Evolutionary conservation across 768 basidiomycete species (phyloP).

Genomic region (Suillus tomentosus): DNA sequence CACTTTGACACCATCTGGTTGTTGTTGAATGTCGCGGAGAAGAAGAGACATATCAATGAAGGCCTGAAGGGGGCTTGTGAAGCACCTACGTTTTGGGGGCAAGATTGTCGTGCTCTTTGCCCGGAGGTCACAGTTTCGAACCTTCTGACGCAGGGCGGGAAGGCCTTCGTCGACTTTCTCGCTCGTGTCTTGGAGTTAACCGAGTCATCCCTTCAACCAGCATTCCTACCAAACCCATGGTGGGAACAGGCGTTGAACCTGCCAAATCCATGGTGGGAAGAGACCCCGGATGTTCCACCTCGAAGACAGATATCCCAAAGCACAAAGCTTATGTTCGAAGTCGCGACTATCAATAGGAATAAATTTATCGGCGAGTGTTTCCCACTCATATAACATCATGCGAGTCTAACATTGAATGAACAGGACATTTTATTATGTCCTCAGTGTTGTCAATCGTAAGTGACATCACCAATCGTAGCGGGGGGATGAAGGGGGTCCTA

Average conservation of each 20-base stretch:
- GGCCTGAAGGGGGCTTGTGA: conserved; percentile 18
- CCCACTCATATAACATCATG: not conserved
- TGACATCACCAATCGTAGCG: not conserved
- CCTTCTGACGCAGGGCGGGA: conserved; percentile 16
- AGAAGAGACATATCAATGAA: conserved; percentile 17
- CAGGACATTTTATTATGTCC: conserved; percentile 15
- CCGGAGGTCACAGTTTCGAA: conserved; percentile 19
- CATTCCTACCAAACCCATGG: conserved; percentile 3
- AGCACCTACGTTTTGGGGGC: not conserved
- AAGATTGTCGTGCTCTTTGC: conserved; percentile 21
- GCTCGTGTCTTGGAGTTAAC: conserved; percentile 3
- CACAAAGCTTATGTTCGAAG: conserved; percentile 11
- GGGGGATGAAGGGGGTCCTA: conserved; percentile 6
- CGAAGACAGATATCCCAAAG: not conserved
- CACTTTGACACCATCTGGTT: conserved; percentile 20
- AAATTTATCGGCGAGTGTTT: conserved; percentile 21
- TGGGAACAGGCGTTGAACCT: conserved; percentile 13
- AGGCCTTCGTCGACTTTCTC: conserved; percentile 12
- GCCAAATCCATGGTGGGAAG: conserved; percentile 16
- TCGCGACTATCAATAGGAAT: conserved; percentile 19
- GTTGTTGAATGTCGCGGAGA: conserved; percentile 18
- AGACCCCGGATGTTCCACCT: conserved; percentile 14
- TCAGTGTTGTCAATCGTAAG: conserved; percentile 9
- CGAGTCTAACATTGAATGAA: not conserved
- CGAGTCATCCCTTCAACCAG: conserved; percentile 3